Conservation (phyloP, 495 filamentous ascomycete genomes). For the Cercophora scortea region DNA sequence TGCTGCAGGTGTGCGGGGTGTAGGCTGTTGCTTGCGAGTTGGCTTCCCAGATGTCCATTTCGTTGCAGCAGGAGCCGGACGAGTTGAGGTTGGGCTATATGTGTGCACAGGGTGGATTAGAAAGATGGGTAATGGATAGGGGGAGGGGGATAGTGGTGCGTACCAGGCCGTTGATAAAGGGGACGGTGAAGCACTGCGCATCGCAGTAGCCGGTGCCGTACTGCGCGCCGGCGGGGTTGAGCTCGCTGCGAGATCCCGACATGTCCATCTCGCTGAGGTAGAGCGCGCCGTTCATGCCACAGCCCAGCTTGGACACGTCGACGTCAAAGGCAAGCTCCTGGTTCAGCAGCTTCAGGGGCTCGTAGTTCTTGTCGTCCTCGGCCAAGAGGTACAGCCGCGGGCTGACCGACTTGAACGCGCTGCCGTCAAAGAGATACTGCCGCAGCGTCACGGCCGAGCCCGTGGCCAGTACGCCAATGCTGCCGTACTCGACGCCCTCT, state of each 20-base stretch:
- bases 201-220: conserved; percentile 70
- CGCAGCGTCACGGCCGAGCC: conserved; percentile 34
- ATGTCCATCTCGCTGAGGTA: conserved; percentile 58
- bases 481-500: conserved; percentile 37
- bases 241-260: conserved; percentile 44
- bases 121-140: too few relatives aligned
- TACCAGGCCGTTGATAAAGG: conserved; percentile 53
- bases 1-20: conserved; percentile 51
- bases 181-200: conserved; percentile 49
- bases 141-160: conserved; percentile 4
- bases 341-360: conserved; percentile 50
- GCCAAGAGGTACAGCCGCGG: conserved; percentile 57
- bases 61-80: conserved; percentile 48
- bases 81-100: conserved; percentile 38
- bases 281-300: conserved; percentile 61
- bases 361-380: conserved; percentile 45
- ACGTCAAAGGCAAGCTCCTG: conserved; percentile 58
- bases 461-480: conserved; percentile 36
- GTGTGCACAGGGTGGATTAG: not conserved
- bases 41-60: conserved; percentile 60
- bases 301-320: conserved; percentile 51
- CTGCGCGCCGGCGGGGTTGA: conserved; percentile 53
- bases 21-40: conserved; percentile 49
- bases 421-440: conserved; percentile 32
- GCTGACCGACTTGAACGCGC: conserved; percentile 23